Conservation (phyloP, 805 yeast genomes). For the Barnettozyma wickerhamii region DNA sequence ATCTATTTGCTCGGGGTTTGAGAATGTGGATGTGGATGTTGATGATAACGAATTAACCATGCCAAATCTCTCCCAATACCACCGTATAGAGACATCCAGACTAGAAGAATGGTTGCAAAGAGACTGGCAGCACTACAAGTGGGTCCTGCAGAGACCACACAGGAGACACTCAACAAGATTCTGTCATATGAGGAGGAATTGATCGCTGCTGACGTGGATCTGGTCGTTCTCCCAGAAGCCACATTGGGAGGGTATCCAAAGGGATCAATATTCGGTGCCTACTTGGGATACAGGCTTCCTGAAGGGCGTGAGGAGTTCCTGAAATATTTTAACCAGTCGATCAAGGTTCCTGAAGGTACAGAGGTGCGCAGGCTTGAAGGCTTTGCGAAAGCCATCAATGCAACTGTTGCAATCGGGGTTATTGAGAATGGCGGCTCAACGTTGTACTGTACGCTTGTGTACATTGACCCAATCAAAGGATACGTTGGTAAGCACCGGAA, state of each 20-base stretch:
- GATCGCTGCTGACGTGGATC: constrained; percentile 27
- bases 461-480: constrained; percentile 35
- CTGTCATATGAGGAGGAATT: constrained; percentile 35
- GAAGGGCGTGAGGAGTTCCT: constrained; percentile 38
- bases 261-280: constrained; percentile 39
- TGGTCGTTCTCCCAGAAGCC: constrained; percentile 44
- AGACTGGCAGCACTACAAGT: constrained; percentile 41
- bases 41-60: no score
- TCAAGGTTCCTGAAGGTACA: constrained; percentile 31
- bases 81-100: background rate
- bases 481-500: constrained; percentile 40
- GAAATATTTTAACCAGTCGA: constrained; percentile 31
- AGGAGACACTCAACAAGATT: constrained; percentile 34
- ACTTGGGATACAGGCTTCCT: constrained; percentile 37
- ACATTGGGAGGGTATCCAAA: constrained; percentile 44
- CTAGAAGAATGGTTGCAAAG: constrained; percentile 22
- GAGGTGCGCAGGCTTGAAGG: constrained; percentile 32
- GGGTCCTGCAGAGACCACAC: constrained; percentile 36
- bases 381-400: constrained; percentile 31
- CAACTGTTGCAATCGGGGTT: constrained; percentile 36
- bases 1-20: no score
- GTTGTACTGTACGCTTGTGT: constrained; percentile 37
- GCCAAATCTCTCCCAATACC: background rate
- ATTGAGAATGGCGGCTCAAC: constrained; percentile 38
- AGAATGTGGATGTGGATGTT: no score